These are phyloP conservation scores for Yamadazyma scolyti DNA, from an alignment of 805 yeast genomes.

Conservation along the genomic window DNA sequence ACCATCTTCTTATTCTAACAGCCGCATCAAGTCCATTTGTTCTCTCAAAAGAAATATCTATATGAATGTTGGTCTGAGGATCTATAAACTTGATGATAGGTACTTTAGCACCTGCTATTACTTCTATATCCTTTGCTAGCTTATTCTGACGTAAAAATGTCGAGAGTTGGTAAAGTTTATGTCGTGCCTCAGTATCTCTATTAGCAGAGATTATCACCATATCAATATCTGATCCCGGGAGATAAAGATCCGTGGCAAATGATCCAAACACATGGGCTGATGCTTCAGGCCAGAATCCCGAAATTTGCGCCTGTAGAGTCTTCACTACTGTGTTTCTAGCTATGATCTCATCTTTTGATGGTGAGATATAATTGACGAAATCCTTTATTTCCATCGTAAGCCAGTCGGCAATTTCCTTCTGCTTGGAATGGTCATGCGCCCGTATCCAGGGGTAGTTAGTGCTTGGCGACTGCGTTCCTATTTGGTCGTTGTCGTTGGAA, in stretches of 20 bases:
- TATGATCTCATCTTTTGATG: conserved; percentile 68
- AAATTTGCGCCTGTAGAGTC: conserved; percentile 50
- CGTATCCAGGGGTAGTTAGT: conserved; percentile 69
- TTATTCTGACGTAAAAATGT: conserved; percentile 58
- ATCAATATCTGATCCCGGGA: conserved; percentile 95
- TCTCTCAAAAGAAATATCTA: conserved; percentile 89
- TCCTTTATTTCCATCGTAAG: conserved; percentile 80
- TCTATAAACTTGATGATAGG: conserved; percentile 93
- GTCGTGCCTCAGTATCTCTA: conserved; percentile 58
- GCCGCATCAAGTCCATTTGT: conserved; percentile 83
- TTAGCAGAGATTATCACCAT: conserved; percentile 73
- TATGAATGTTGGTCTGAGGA: conserved; percentile 61
- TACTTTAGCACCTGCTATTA: conserved; percentile 85
- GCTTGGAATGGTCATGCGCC: conserved; percentile 72
- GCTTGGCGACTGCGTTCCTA: conserved; percentile 19
- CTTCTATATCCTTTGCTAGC: conserved; percentile 72
- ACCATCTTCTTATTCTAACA: conserved; percentile 70
- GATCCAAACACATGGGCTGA: conserved; percentile 89
- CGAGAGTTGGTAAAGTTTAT: conserved; percentile 68
- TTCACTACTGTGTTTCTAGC: conserved; percentile 64
- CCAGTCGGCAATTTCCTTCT: conserved; percentile 81
- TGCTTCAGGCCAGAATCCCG: conserved; percentile 70
- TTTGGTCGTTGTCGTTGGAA: conserved; percentile 33
- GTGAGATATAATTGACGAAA: conserved; percentile 81
- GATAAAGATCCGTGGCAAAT: conserved; percentile 84